Conservation (phyloP, 371 early-diverging fungal species). For the Basidiobolus meristosporus region DNA sequence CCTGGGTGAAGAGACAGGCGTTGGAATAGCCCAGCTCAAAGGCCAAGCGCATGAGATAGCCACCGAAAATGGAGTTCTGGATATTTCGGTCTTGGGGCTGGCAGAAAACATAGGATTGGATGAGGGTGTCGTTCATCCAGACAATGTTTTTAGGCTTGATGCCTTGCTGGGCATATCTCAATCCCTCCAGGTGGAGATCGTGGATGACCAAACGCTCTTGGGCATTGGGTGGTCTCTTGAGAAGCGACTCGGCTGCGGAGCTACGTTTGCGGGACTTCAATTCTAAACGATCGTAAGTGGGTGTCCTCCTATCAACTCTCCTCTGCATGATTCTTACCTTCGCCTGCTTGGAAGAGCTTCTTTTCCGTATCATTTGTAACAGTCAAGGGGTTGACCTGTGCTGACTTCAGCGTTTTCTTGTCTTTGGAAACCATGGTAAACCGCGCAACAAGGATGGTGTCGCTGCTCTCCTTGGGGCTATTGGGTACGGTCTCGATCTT, state of each 20-base stretch:
- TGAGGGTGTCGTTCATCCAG: conserved; percentile 67
- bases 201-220: conserved; percentile 74
- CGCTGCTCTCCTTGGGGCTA: conserved; percentile 7
- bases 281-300: conserved; percentile 10
- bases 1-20: neutral
- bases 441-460: conserved; percentile 50
- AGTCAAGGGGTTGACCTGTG: conserved; percentile 49
- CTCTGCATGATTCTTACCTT: conserved; percentile 12
- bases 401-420: conserved; percentile 42
- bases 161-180: conserved; percentile 14
- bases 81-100: conserved; percentile 78
- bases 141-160: conserved; percentile 27
- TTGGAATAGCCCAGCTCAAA: conserved; percentile 66
- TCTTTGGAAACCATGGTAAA: conserved; percentile 88
- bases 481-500: conserved; percentile 38
- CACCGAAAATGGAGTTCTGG: conserved; percentile 86
- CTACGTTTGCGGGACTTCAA: conserved; percentile 46
- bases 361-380: conserved; percentile 56
- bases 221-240: conserved; percentile 51
- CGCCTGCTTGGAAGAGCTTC: conserved; percentile 46
- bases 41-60: conserved; percentile 56
- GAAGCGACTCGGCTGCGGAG: conserved; percentile 27
- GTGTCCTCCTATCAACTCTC: neutral
- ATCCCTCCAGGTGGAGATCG: conserved; percentile 47
- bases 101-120: conserved; percentile 51